Percentiles rank a stretch among this genome's conserved stretches.
These are phyloP conservation scores for Claviceps africana DNA, from an alignment of 2,329 filamentous ascomycete genomes.

Conservation along the genomic window DNA sequence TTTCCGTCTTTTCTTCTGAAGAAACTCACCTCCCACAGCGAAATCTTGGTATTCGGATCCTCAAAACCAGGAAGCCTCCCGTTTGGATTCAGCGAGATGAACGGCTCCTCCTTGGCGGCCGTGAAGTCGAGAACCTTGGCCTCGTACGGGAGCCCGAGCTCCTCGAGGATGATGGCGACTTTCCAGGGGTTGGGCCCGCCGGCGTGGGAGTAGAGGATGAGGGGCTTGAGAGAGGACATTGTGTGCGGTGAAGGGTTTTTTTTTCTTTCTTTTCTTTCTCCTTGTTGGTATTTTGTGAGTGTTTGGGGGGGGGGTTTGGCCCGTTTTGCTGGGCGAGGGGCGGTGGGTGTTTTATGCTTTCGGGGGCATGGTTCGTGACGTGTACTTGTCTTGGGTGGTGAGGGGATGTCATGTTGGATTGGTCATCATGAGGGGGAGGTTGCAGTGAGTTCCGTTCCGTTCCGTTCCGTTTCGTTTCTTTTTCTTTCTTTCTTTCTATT, in stretches of 20 bases:
- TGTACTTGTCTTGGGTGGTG: neutral
- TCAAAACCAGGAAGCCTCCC: conserved; percentile 10
- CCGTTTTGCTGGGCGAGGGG: too few relatives aligned
- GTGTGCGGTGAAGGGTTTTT: neutral
- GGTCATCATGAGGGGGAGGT: too few relatives aligned
- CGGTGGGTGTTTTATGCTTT: neutral
- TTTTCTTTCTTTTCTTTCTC: too few relatives aligned
- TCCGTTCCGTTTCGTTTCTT: too few relatives aligned
- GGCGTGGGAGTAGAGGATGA: conserved; percentile 2
- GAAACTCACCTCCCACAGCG: conserved; percentile 9
- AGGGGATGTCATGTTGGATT: neutral
- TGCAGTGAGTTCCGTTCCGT: too few relatives aligned
- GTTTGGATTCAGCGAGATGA: conserved; percentile 12
- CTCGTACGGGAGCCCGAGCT: conserved; percentile 12
- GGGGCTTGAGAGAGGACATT: conserved; percentile 3
- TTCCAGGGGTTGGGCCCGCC: conserved; percentile 9
- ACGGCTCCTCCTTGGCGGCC: conserved; percentile 12
- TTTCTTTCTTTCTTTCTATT: too few relatives aligned
- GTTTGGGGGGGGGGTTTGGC: too few relatives aligned
- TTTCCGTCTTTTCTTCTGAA: neutral
- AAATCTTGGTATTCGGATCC: conserved; percentile 12
- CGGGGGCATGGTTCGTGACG: neutral
- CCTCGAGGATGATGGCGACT: conserved; percentile 13
- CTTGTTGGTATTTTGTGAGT: too few relatives aligned
- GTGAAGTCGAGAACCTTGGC: conserved; percentile 8